A percentile compares a stretch with the other conserved stretches of the same genome.
These are phyloP conservation scores for Ophiostoma quercus DNA, from an alignment of 2,329 filamentous ascomycete species.

Conservation along the genomic window DNA sequence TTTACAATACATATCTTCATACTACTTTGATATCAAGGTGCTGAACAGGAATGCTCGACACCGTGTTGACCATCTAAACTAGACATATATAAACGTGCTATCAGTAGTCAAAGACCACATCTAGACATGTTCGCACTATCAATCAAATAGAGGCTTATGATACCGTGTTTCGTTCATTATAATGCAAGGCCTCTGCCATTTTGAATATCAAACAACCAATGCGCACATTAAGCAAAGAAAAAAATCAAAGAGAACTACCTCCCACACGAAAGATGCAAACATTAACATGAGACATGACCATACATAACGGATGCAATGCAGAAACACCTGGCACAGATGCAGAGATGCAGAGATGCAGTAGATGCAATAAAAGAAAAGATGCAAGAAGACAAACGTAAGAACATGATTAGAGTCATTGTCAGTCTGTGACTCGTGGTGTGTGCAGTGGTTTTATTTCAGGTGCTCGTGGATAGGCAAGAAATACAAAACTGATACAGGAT, in stretches of 20 bases:
- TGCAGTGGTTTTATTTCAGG: not conserved
- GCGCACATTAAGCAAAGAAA: not conserved
- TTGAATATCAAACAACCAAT: not conserved
- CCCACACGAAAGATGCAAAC: not conserved
- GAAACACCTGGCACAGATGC: not conserved
- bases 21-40: too few species aligned
- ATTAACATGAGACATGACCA: not conserved
- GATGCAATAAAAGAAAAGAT: not conserved
- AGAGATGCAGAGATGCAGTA: not conserved
- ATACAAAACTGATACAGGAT: not conserved
- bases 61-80: too few species aligned
- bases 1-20: not conserved
- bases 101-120: too few species aligned
- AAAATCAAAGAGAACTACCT: not conserved
- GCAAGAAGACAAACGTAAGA: too few species aligned
- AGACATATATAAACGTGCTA: too few species aligned
- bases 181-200: not conserved
- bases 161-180: too few species aligned
- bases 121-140: too few species aligned
- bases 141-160: too few species aligned
- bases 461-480: not conserved
- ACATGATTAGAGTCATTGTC: not conserved
- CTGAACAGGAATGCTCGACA: too few species aligned
- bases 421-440: not conserved
- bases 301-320: not conserved